phyloP scores from a whole-genome alignment of 768 basidiomycete genomes.

The Tulasnella sp. region DNA sequence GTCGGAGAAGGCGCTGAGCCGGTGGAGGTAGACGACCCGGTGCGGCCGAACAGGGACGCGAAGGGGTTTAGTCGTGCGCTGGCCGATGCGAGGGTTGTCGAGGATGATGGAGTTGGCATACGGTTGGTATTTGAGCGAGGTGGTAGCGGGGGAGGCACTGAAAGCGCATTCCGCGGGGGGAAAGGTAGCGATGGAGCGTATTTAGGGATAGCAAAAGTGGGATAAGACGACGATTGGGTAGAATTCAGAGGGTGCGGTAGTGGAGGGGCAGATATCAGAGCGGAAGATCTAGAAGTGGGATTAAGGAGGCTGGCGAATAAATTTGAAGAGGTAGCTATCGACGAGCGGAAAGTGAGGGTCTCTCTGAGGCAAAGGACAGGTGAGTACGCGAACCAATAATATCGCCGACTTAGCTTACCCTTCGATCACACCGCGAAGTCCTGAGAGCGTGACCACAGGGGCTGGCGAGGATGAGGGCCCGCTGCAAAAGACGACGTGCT shows the following conservation, averaged over 20 bases:
- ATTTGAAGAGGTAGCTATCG: constrained; percentile 33
- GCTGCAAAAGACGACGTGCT: constrained; percentile 68
- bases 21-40: constrained; percentile 30
- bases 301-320: constrained; percentile 33
- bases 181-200: constrained; percentile 30
- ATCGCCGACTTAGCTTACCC: constrained; percentile 36
- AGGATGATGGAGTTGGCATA: constrained; percentile 14
- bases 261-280: constrained; percentile 42
- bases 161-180: constrained; percentile 22
- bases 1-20: constrained; percentile 24
- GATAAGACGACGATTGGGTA: constrained; percentile 35
- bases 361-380: constrained; percentile 22
- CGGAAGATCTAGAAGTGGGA: constrained; percentile 29
- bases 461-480: constrained; percentile 34
- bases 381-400: background rate
- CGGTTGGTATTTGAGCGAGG: constrained; percentile 25
- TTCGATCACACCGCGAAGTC: constrained; percentile 60
- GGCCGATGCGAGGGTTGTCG: constrained; percentile 27
- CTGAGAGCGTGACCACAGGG: constrained; percentile 68
- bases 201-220: constrained; percentile 37
- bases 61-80: constrained; percentile 58
- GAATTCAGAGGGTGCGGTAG: constrained; percentile 33
- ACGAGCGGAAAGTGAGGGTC: constrained; percentile 36
- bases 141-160: constrained; percentile 34
- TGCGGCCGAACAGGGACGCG: constrained; percentile 37